phyloP scores from a whole-genome alignment of 2,329 filamentous ascomycete genomes.

The Penicillium sp. region DNA sequence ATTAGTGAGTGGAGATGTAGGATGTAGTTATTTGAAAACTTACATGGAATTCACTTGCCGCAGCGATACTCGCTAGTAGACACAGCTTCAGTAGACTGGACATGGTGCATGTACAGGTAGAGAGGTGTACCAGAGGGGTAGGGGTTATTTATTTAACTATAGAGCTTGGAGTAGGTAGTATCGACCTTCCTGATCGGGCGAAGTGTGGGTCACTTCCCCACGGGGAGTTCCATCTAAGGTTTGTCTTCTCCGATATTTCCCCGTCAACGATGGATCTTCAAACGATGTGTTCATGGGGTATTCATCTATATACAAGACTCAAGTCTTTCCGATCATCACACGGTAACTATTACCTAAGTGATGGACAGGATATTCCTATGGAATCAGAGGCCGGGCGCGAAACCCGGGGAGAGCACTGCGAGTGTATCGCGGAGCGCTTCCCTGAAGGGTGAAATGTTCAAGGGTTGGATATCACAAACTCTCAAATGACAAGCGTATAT shows the following conservation, averaged over 20 bases:
- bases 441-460: background rate
- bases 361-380: background rate
- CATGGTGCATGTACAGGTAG: conserved; percentile 3
- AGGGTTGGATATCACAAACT: conserved; percentile 6
- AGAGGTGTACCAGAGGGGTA: background rate
- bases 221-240: conserved; percentile 8
- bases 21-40: conserved; percentile 4
- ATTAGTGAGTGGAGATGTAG: background rate
- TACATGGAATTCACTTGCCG: conserved; percentile 9
- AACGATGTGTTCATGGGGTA: too few species aligned
- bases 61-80: conserved; percentile 3
- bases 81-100: conserved; percentile 2
- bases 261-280: background rate
- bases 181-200: conserved; percentile 13
- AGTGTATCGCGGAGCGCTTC: background rate
- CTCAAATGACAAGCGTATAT: conserved; percentile 10
- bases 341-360: background rate
- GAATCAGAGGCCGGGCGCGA: conserved; percentile 5
- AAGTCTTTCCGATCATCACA: background rate
- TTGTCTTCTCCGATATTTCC: conserved; percentile 10
- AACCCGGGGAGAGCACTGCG: background rate
- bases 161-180: background rate
- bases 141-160: background rate
- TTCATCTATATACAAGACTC: background rate
- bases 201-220: conserved; percentile 9